These are phyloP conservation scores for Botrytis sinoallii DNA, from an alignment of 2,329 filamentous ascomycete species.

Conservation along the genomic window DNA sequence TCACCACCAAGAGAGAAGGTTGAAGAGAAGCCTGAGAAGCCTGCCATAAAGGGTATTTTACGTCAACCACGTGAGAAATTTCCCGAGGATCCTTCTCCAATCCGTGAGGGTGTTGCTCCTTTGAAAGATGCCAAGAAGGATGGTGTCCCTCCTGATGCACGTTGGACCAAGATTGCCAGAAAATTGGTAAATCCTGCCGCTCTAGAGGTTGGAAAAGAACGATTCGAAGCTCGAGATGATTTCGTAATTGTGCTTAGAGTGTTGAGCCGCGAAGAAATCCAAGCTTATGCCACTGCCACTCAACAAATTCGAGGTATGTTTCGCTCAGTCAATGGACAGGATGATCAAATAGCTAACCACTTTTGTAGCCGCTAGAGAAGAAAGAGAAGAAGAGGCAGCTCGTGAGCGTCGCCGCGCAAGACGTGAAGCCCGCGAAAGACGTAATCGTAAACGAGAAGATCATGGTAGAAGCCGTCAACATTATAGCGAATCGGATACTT, in stretches of 20 bases:
- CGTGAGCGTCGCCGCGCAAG: conserved; percentile 34
- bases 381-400: conserved; percentile 36
- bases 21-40: conserved; percentile 56
- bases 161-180: conserved; percentile 91
- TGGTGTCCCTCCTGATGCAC: conserved; percentile 72
- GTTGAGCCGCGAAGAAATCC: conserved; percentile 83
- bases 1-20: conserved; percentile 63
- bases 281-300: conserved; percentile 79
- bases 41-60: conserved; percentile 71
- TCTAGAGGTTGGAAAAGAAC: conserved; percentile 79
- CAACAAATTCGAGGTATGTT: conserved; percentile 72
- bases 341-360: not conserved
- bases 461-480: conserved; percentile 23
- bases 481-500: conserved; percentile 28
- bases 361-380: conserved; percentile 34
- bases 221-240: conserved; percentile 88
- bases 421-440: conserved; percentile 36
- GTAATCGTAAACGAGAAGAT: conserved; percentile 31
- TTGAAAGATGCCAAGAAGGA: conserved; percentile 81
- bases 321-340: too few relatives aligned
- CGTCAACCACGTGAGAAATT: conserved; percentile 80
- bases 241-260: conserved; percentile 92
- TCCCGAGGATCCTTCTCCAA: conserved; percentile 78
- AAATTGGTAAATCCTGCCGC: conserved; percentile 87
- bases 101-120: conserved; percentile 89